These are phyloP conservation scores for Metarhizium rileyi DNA, from an alignment of 2,329 filamentous ascomycete species.

Conservation along the genomic window DNA sequence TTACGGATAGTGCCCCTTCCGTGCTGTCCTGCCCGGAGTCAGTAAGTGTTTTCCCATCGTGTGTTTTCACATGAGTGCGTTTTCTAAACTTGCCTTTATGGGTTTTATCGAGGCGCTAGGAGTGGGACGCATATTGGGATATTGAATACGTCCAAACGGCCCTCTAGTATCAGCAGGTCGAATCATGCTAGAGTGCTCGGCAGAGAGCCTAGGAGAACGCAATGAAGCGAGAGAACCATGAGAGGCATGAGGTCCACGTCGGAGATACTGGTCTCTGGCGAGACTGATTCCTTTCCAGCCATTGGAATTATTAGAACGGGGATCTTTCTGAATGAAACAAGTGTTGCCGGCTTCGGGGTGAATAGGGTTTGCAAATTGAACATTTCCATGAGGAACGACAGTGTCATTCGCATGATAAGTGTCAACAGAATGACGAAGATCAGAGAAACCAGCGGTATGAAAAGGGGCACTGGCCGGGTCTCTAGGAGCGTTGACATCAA, in stretches of 20 bases:
- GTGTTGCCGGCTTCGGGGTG: too few relatives aligned
- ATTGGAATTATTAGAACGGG: too few relatives aligned
- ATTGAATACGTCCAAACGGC: neutral
- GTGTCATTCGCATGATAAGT: neutral
- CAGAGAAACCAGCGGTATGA: too few relatives aligned
- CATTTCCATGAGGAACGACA: neutral
- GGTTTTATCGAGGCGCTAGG: neutral
- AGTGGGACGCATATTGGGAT: neutral
- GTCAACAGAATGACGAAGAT: neutral
- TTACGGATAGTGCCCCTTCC: neutral
- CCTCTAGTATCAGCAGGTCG: neutral
- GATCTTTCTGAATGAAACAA: too few relatives aligned
- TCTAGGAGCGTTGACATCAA: neutral
- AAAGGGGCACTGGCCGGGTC: neutral
- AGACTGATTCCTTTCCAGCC: too few relatives aligned
- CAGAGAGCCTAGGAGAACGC: neutral
- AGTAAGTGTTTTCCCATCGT: neutral
- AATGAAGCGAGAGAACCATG: neutral
- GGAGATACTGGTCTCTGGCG: too few relatives aligned
- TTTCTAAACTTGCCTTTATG: neutral
- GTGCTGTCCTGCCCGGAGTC: neutral
- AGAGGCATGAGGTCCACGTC: neutral
- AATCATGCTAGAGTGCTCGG: neutral
- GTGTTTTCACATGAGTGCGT: neutral
- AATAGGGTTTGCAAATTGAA: too few relatives aligned